These are phyloP conservation scores for Coprinopsis sp. DNA, from an alignment of 768 basidiomycete genomes.

Conservation along the genomic window DNA sequence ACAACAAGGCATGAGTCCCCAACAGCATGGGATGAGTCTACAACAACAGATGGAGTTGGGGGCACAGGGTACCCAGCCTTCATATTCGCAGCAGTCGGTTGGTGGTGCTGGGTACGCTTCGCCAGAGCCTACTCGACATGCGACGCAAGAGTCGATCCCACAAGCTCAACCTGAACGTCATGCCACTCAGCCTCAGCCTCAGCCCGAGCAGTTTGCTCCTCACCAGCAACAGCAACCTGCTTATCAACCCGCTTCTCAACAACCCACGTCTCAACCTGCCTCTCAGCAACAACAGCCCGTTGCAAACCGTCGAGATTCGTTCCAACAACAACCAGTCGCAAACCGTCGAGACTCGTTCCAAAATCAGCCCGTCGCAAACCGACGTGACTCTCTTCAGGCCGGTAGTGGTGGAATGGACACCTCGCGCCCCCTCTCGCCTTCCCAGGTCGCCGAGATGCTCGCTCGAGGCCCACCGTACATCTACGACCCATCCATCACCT, in stretches of 20 bases:
- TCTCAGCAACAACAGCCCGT: slow-evolving; percentile 19
- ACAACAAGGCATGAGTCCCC: no score
- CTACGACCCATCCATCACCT: slow-evolving; percentile 63
- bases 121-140: no score
- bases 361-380: slow-evolving; percentile 14
- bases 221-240: slow-evolving; percentile 13
- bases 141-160: no score
- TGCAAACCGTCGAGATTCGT: slow-evolving; percentile 10
- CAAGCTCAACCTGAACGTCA: not conserved
- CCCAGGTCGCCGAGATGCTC: slow-evolving; percentile 14
- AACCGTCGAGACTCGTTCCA: slow-evolving; percentile 15
- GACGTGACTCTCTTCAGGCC: slow-evolving; percentile 20
- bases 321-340: slow-evolving; percentile 17
- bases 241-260: slow-evolving; percentile 4
- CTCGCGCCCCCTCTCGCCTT: not conserved
- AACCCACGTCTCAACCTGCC: slow-evolving; percentile 15
- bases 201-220: slow-evolving; percentile 1
- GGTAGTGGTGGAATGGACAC: no score
- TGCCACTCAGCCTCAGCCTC: slow-evolving; percentile 3
- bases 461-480: slow-evolving; percentile 43
- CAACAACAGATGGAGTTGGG: no score
- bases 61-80: no score
- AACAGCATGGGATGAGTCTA: no score
- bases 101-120: no score
- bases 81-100: no score